These are phyloP conservation scores for Yamadazyma sp. DNA, from an alignment of 805 yeast genomes.

Conservation along the genomic window DNA sequence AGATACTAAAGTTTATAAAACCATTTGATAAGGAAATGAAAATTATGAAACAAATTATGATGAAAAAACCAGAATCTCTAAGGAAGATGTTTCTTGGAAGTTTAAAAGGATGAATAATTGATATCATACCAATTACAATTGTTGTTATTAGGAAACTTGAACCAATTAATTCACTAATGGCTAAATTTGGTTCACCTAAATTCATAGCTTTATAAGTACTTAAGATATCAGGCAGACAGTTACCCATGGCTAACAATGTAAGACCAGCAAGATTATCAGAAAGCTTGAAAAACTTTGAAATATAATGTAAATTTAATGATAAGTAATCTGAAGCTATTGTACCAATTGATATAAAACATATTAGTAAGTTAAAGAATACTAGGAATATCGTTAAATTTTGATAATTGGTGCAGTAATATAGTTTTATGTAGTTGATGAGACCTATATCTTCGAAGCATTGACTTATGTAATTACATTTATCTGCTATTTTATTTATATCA, in stretches of 20 bases:
- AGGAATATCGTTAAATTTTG: constrained; percentile 1
- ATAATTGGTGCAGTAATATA: constrained; percentile 34
- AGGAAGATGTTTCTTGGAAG: constrained; percentile 53
- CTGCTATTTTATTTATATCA: constrained; percentile 8
- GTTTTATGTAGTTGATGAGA: constrained; percentile 31
- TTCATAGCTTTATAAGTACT: constrained; percentile 81
- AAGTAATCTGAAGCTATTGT: constrained; percentile 77
- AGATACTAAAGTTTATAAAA: constrained; percentile 50
- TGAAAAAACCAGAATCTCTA: constrained; percentile 60
- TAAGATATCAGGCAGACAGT: constrained; percentile 87
- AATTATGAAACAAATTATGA: constrained; percentile 46
- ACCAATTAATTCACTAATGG: constrained; percentile 88
- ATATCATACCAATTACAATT: constrained; percentile 78
- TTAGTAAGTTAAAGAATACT: constrained; percentile 1
- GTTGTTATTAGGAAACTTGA: constrained; percentile 82
- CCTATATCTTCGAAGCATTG: constrained; percentile 37
- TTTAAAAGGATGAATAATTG: constrained; percentile 59
- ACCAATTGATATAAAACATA: constrained; percentile 62
- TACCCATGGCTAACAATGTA: constrained; percentile 85
- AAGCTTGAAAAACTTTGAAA: constrained; percentile 59
- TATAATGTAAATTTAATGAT: constrained; percentile 70
- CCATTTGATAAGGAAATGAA: constrained; percentile 56
- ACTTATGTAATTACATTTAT: constrained; percentile 39
- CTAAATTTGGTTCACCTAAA: constrained; percentile 68
- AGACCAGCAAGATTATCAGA: constrained; percentile 82